Base-by-base conservation (phyloP, 805 yeast species). In the Zygoascus bituminiphila region DNA sequence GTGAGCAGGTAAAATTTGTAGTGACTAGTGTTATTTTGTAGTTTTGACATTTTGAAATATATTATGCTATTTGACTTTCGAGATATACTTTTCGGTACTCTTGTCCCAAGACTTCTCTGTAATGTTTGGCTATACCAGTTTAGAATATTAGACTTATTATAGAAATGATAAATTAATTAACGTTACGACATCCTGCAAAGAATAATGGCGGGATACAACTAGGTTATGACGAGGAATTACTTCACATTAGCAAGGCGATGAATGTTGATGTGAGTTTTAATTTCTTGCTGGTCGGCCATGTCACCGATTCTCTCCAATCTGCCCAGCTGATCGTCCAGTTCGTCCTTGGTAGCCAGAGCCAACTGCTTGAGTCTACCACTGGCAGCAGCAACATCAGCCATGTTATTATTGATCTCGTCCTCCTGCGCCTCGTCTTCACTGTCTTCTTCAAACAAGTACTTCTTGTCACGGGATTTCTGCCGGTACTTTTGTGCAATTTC, bases 361-460 rank as follows among this genome's bases (percentile, higher is more conserved):
- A 86, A 72, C 53, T 73, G 76, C 62, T 80, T 82, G 66, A 91
- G 75, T 51, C 88, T 79, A 47, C 74, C 74, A 26, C 95, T 78
- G 50, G 82, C 77, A 37, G 73, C 74, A 10, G 77, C 75, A 44
- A 93, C 84, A 62, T 83, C 87, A 58, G 85, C 89, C 64, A 91
- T 70, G 60, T 93, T 93, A 54, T 76, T 69, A 47, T 88, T 89
- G 56, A 88, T 78, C 65, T 89, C 96, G 53, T 82, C 77, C 62
- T 91, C 98, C 78, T 88, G 78, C 56, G 82, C 93, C 58, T 88
- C 95, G 65, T 93, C 98, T 63, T 91, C 97, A 44, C 81, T 80
- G 65, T 91, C 97, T 44, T 84, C 84, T 61, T 88, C 96, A 57
- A 87, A 85, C 58, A 85, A 86, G 66, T 83, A 88, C 54, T 79